These are phyloP conservation scores for Metarhizium humberi DNA, from an alignment of 2,329 filamentous ascomycete species.

Conservation along the genomic window DNA sequence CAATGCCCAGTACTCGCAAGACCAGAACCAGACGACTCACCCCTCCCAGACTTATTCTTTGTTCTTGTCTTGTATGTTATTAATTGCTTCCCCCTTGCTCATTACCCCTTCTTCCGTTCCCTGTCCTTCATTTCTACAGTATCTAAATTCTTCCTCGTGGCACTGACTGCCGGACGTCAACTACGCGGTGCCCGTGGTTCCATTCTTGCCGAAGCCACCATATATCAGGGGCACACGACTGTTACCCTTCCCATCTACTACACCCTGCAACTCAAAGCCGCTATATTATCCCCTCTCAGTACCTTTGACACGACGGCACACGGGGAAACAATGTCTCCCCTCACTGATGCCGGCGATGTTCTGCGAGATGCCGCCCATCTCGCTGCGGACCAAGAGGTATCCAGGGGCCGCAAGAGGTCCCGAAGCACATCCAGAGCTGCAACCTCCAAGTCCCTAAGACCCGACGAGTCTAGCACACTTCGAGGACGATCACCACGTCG, in stretches of 20 bases:
- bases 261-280: not conserved
- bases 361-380: conserved; percentile 13
- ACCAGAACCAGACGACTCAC: not conserved
- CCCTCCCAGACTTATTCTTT: not conserved
- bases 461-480: conserved; percentile 33
- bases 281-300: not conserved
- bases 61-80: not conserved
- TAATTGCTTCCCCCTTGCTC: not conserved
- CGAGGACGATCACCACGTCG: conserved; percentile 31
- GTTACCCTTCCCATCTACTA: not conserved
- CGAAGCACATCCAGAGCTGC: conserved; percentile 26
- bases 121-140: not conserved
- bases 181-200: not conserved
- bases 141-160: not conserved
- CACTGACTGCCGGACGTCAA: not conserved
- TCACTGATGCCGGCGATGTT: conserved; percentile 12
- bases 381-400: conserved; percentile 18
- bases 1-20: not conserved
- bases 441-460: conserved; percentile 19
- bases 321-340: conserved; percentile 13
- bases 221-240: not conserved
- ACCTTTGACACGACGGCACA: not conserved
- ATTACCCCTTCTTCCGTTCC: not conserved
- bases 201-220: not conserved
- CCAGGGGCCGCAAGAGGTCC: conserved; percentile 30